Base-by-base conservation (phyloP, 495 filamentous ascomycete species). In the Aspergillus sclerotiicarbonarius region DNA sequence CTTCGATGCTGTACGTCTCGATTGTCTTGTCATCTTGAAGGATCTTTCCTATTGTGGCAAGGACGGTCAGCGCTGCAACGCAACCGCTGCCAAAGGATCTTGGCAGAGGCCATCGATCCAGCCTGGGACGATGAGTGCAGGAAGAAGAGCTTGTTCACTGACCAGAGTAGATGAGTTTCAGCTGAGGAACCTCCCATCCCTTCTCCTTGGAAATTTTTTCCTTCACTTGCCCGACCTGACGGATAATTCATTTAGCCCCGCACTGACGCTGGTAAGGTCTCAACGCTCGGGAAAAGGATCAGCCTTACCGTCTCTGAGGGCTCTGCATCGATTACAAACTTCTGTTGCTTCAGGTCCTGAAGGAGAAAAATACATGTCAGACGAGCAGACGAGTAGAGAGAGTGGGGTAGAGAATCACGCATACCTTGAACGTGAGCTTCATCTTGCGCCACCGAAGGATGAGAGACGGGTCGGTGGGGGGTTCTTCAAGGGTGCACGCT, bases 161-260 rank as follows among this genome's bases (percentile, higher is more conserved):
- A 96, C 92, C 94, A 44, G 93, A 96, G 70, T 97, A 98, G 74
- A 98, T 98, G 65, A 98, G 85, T 78, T 97, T 97, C 75, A 93
- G 87, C 55, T 82, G 79, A 64, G 90, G 84, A 25, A 88, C 80
- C 44, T 96, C 92, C 89, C 92, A 97, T 69, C 91, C 90, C 70
- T 95, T 95, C 73, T 95, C 90, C 54, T 83, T 79, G 43, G 84
- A 79, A 58, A 98, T 92, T 78, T 92, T 96, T 66, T 87, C 83
- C 81, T 98, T 98, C 65, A 98, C 81, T 59, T 90, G 76, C 55
- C 86, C 86, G 64, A 98, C 87, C 92, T 97, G 68, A 33, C 53
- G 47, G 71, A 70, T 51, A 57, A 57, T 62, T 59, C 29, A 37
- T 53, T 76, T 48, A 76, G 74, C 63, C 66, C 70, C 73, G 63